phyloP scores from a whole-genome alignment of 2,329 filamentous ascomycete genomes.

The Talaromyces funiculosus region DNA sequence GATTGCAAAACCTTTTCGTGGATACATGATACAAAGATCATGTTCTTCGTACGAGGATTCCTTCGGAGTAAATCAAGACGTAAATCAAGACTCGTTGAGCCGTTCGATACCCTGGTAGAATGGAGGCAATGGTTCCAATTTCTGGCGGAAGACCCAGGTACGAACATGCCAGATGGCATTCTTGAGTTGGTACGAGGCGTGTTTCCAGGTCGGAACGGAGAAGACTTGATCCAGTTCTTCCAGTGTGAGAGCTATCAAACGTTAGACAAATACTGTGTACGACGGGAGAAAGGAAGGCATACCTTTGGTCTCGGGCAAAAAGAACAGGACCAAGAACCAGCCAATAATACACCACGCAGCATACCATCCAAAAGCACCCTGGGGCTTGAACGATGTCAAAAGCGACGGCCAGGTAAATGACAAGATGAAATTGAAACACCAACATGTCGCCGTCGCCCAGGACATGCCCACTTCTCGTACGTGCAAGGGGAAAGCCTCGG shows the following conservation, averaged over 20 bases:
- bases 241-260: slow-evolving; percentile 30
- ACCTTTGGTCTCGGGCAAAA: slow-evolving; percentile 48
- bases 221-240: slow-evolving; percentile 51
- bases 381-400: slow-evolving; percentile 43
- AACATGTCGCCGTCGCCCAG: slow-evolving; percentile 50
- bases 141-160: slow-evolving; percentile 35
- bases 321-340: slow-evolving; percentile 48
- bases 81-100: slow-evolving; percentile 14
- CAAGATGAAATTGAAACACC: slow-evolving; percentile 53
- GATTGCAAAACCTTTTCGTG: neutral
- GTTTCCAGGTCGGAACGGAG: slow-evolving; percentile 44
- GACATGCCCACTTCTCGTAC: slow-evolving; percentile 60
- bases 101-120: slow-evolving; percentile 29
- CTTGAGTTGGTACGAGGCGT: slow-evolving; percentile 36
- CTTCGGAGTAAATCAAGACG: too few relatives aligned
- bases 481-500: slow-evolving; percentile 59
- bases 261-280: neutral
- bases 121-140: slow-evolving; percentile 28
- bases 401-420: slow-evolving; percentile 51
- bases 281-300: slow-evolving; percentile 1
- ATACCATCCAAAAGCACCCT: slow-evolving; percentile 54
- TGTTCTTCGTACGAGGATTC: neutral
- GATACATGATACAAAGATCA: neutral
- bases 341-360: slow-evolving; percentile 52
- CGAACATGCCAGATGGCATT: slow-evolving; percentile 38